Base-by-base conservation (phyloP, 495 filamentous ascomycete species). In the Neurospora sp. region DNA sequence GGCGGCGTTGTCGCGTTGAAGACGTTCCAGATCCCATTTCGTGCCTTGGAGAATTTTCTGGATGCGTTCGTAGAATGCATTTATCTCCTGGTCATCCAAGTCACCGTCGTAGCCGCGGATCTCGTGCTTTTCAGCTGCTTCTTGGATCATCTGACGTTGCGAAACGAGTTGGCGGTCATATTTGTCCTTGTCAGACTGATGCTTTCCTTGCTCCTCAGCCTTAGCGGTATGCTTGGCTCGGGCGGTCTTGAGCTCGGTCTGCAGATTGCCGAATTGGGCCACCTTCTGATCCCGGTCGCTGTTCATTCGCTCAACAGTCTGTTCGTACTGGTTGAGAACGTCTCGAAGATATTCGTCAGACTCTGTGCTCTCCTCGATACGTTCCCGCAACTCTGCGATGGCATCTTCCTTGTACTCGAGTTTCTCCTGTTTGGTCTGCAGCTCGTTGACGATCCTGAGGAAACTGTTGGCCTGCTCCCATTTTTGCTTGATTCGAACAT, bases 91-190 rank as follows among this genome's bases (percentile, higher is more conserved):
- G 71, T 96, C 93, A 70, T 91, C 90, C 70, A 97, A 81, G 46
- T 94, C 89, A 11, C 87, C 87, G 70, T 97, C 93, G 76, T 93
- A 95, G 0, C 94, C 94, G 27, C 92, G 90, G 71, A 98, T 91
- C 72, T 89, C 91, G 79, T 98, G 93, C n/a, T 83, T 84, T 38
- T 89, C 86, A 20, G 94, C 92, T 59, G 92, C 88, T 12, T 96
- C 91, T 74, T 88, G 92, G 72, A 98, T 89, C 80, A 96, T 86
- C 2, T 82, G 83, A 73, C 90, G 86, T 37, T 95, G 90, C 35
- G 86, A 81, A 73, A 87, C 83, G 6, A 97, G 77, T 69, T 97
- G 91, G 12, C 89, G 88, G 78, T 97, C 93, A 76, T 95, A 94
- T 74, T 91, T 91, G 76, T 91, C 90, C 80, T 94, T 93, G 78